Conservation (phyloP, 177 flowering plant species). For the Vitis hybrid region DNA sequence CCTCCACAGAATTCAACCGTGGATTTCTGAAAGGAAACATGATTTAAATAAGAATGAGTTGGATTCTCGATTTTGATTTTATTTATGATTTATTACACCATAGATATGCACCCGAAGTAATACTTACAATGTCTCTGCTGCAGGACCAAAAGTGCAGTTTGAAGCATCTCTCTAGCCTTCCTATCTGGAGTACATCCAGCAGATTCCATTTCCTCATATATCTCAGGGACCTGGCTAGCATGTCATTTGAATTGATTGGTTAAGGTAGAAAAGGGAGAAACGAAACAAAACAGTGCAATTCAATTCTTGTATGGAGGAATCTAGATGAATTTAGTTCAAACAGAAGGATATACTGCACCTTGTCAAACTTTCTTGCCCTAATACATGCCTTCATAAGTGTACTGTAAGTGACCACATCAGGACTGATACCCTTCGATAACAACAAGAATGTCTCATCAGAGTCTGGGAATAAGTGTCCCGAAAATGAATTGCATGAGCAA, state of each 20-base stretch:
- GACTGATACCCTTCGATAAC: conserved; percentile 64
- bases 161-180: conserved; percentile 76
- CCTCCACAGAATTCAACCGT: neutral
- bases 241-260: neutral
- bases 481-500: neutral
- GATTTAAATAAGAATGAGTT: neutral
- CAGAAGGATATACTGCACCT: conserved; percentile 38
- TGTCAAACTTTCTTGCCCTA: conserved; percentile 63
- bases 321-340: neutral
- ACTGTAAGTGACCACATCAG: conserved; percentile 78
- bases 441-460: conserved; percentile 10
- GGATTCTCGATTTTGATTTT: neutral
- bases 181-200: conserved; percentile 83
- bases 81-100: neutral
- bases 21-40: neutral
- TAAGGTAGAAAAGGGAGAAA: neutral
- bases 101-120: neutral
- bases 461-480: neutral
- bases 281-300: neutral
- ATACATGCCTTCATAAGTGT: conserved; percentile 83
- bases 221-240: conserved; percentile 51
- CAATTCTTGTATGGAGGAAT: neutral
- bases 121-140: conserved; percentile 26
- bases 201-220: conserved; percentile 73
- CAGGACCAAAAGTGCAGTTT: conserved; percentile 49